Conservation (phyloP, 768 basidiomycete genomes). For the Hygrophoropsis aurantiaca region DNA sequence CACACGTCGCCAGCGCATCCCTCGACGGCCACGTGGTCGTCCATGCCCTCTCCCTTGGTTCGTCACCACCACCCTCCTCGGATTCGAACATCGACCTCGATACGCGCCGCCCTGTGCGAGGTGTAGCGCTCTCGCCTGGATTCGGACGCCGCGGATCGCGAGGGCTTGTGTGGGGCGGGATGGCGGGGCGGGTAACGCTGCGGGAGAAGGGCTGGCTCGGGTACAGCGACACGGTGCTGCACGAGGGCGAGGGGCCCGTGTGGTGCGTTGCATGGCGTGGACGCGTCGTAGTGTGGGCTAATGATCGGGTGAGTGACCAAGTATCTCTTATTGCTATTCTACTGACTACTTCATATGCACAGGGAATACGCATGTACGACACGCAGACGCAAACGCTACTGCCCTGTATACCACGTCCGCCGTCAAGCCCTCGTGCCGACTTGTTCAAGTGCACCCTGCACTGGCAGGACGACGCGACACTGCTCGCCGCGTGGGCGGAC, state of each 20-base stretch:
- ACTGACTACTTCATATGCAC: too few species aligned
- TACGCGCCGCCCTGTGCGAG: constrained; percentile 89
- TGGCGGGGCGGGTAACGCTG: constrained; percentile 83
- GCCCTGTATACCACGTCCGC: constrained; percentile 80
- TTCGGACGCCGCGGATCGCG: constrained; percentile 79
- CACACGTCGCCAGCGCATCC: constrained; percentile 90
- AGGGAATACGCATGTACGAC: constrained; percentile 97
- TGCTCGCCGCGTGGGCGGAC: constrained; percentile 94
- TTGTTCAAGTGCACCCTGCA: constrained; percentile 89
- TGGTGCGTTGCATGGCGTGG: constrained; percentile 90
- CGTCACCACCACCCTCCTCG: constrained; percentile 84
- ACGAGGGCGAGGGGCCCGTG: constrained; percentile 89
- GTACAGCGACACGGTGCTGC: constrained; percentile 83
- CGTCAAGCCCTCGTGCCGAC: constrained; percentile 86
- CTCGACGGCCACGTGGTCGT: constrained; percentile 88
- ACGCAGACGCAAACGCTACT: constrained; percentile 73
- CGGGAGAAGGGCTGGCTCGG: constrained; percentile 97
- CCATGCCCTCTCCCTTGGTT: constrained; percentile 61
- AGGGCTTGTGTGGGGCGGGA: constrained; percentile 87
- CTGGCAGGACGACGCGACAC: constrained; percentile 91
- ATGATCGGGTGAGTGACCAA: constrained; percentile 70
- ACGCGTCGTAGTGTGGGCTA: constrained; percentile 92
- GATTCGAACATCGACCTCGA: constrained; percentile 80
- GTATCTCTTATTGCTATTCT: background rate
- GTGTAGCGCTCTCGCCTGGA: constrained; percentile 86